These are phyloP conservation scores for Davidsoniella neocaledoniae DNA, from an alignment of 2,329 filamentous ascomycete species.

Conservation along the genomic window DNA sequence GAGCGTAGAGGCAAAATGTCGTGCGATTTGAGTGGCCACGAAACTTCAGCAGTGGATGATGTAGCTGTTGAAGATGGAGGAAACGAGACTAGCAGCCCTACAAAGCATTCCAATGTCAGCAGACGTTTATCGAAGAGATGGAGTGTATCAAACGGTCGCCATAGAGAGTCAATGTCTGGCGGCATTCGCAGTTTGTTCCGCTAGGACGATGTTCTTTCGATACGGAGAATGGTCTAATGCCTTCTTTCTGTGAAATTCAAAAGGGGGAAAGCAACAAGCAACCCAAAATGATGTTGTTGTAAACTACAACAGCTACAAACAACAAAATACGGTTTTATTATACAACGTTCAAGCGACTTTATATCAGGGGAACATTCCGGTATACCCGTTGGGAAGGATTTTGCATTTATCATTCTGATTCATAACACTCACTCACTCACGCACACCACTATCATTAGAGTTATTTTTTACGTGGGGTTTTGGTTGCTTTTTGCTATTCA, in stretches of 20 bases:
- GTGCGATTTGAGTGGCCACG: background rate
- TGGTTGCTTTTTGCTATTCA: background rate
- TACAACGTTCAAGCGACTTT: no score
- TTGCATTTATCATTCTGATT: background rate
- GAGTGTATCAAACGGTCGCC: conserved; percentile 7
- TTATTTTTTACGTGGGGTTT: background rate
- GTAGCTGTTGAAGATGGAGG: background rate
- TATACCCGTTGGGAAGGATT: background rate
- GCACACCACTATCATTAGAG: background rate
- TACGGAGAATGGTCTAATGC: background rate
- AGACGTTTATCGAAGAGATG: conserved; percentile 8
- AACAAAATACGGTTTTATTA: no score
- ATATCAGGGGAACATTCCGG: no score
- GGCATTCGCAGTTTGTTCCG: conserved; percentile 11
- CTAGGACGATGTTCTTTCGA: background rate
- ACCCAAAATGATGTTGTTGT: no score
- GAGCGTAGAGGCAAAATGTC: conserved; percentile 6
- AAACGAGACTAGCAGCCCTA: background rate
- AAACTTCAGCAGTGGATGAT: background rate
- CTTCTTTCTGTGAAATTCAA: background rate
- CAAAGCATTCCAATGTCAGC: conserved; percentile 1
- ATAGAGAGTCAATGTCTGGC: conserved; percentile 10
- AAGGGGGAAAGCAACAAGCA: no score
- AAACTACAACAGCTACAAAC: no score
- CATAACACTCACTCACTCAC: conserved; percentile 1